Evolutionary conservation across 495 filamentous ascomycete species (phyloP), one percentile per base, ranked within the genome.

Genomic region (Penicillium fimorum): DNA sequence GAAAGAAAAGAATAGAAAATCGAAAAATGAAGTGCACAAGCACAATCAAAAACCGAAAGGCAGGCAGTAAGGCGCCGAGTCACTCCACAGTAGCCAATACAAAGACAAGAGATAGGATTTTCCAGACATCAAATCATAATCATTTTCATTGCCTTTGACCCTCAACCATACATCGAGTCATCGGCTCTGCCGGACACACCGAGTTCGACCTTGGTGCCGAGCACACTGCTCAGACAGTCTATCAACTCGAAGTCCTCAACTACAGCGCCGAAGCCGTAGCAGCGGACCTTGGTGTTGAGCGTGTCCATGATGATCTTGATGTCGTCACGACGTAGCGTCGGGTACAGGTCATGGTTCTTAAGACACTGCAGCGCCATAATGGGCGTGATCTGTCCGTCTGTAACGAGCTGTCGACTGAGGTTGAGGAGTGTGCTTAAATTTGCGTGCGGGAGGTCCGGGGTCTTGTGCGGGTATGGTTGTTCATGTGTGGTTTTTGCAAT

Each of bases 371-470:
- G 92, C 1, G 92, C 92, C 91, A 94, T 94, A 52, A 97, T 87
- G 0, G 94, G 94, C n/a, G 93, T 96, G 68, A 98, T 88, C 72
- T 98, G 94, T 24, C 90, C 90, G 57, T 96, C 91, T 0, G 95
- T 83, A 55, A 93, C 86, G 7, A 97, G 79, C 61, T 88, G 82
- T 62, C 85, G 82, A 74, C 91, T 95, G 50, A 96, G 79, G 68
- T 96, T 87, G 49, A 96, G 82, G 40, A 97, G 78, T 44, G 88
- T 92, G 32, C 83, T 68, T 40, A 97, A 79, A 62, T 95, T 89
- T 37, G 79, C 79, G 63, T 85, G 87, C 40, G 81, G 84, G 22
- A 96, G 75, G 43, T 81, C 69, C 44, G 70, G 70, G 25, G 73
- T 68, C 57, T 79, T 61, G 55, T 77, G 70, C 8, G 74, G 74